Percentiles rank a stretch among this genome's conserved stretches.
Evolutionary conservation across 805 yeast species (phyloP).

Genomic region (Zygotorulaspora florentina): DNA sequence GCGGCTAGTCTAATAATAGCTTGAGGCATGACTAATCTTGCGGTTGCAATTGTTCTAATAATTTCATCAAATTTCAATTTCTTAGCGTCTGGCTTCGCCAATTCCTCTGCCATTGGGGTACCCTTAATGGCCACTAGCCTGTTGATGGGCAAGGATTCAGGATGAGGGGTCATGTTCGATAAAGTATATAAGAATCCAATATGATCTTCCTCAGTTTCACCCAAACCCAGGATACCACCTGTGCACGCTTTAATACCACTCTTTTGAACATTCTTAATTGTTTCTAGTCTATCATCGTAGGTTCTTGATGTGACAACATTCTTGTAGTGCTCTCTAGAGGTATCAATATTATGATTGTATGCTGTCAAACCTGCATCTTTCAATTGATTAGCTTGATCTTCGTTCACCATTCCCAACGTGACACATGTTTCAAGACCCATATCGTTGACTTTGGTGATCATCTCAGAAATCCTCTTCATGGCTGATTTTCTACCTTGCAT

Average conservation of each 20-base stretch:
- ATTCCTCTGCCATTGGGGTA: conserved; percentile 64
- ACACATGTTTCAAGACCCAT: conserved; percentile 75
- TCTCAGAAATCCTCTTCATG: conserved; percentile 53
- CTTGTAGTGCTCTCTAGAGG: conserved; percentile 72
- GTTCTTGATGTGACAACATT: conserved; percentile 66
- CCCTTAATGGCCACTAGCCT: conserved; percentile 75
- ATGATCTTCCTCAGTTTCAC: conserved; percentile 70
- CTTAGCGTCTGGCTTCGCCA: conserved; percentile 38
- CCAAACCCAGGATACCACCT: conserved; percentile 77
- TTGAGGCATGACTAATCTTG: conserved; percentile 68
- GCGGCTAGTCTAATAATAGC: conserved; percentile 73
- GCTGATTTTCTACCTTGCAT: conserved; percentile 75
- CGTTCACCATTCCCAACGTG: conserved; percentile 71
- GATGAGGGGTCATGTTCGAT: conserved; percentile 65
- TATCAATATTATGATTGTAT: conserved; percentile 76
- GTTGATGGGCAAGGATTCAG: conserved; percentile 79
- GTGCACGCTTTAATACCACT: conserved; percentile 69
- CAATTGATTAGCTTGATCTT: conserved; percentile 56
- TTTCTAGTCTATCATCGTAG: conserved; percentile 66
- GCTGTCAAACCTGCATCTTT: conserved; percentile 75
- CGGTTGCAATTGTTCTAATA: conserved; percentile 69
- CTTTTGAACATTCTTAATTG: conserved; percentile 58
- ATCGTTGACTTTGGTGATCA: conserved; percentile 61
- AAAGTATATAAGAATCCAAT: conserved; percentile 62
- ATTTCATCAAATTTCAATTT: conserved; percentile 57